A percentile compares a stretch with the other conserved stretches of the same genome.
Conservation (phyloP, 306 rosid genomes). For the Vigna trinervia region DNA sequence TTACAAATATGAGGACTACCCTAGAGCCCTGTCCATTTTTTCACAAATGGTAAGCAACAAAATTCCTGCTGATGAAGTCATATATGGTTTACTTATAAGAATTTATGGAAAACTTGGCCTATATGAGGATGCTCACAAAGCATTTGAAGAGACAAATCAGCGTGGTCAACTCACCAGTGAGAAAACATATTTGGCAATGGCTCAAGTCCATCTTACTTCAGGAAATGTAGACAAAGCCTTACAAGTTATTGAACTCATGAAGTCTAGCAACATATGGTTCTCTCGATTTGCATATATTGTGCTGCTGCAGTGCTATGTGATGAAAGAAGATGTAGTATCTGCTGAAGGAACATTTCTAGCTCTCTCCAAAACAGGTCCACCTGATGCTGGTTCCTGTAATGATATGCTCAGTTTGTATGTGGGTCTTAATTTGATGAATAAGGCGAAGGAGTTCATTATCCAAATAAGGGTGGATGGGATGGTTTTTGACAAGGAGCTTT, state of each 20-base stretch:
- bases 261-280: conserved; percentile 68
- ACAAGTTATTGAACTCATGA: conserved; percentile 74
- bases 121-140: conserved; percentile 75
- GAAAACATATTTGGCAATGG: conserved; percentile 91
- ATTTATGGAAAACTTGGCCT: conserved; percentile 92
- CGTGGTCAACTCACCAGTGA: conserved; percentile 75
- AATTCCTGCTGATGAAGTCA: conserved; percentile 85
- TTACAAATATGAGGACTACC: conserved; percentile 81
- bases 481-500: conserved; percentile 74
- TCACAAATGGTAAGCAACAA: conserved; percentile 74
- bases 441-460: conserved; percentile 71
- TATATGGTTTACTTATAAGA: conserved; percentile 89
- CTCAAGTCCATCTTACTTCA: conserved; percentile 86
- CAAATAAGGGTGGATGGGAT: conserved; percentile 59
- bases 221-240: conserved; percentile 74
- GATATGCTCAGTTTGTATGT: conserved; percentile 77
- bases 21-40: conserved; percentile 89
- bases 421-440: conserved; percentile 60
- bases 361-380: conserved; percentile 77
- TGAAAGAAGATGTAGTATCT: conserved; percentile 76
- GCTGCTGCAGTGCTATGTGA: conserved; percentile 78
- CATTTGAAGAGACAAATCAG: conserved; percentile 75
- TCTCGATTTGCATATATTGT: conserved; percentile 91
- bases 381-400: conserved; percentile 88
- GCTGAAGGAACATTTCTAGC: conserved; percentile 75